Percentiles rank a stretch among this genome's conserved stretches.
Evolutionary conservation across 1,139 yeast species (phyloP).

Genomic region (Candida neerlandica): DNA sequence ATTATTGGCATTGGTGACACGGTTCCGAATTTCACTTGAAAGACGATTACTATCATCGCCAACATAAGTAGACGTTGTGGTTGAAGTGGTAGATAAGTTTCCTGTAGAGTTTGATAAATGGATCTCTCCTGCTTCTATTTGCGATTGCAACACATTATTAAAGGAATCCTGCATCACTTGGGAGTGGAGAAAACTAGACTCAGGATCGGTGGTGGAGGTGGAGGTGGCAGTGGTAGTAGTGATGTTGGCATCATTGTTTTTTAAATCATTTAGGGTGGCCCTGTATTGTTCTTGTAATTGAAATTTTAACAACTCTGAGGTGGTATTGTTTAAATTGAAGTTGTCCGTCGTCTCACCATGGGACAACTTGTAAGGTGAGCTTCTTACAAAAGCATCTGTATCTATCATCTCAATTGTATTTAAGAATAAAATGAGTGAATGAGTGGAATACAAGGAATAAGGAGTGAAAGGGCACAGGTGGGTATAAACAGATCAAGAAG

Average conservation of each 20-base stretch:
- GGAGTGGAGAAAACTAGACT: background rate
- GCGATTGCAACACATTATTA: constrained; percentile 38
- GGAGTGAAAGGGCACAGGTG: background rate
- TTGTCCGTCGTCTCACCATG: constrained; percentile 28
- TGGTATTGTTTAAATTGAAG: constrained; percentile 38
- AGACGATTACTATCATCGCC: constrained; percentile 8
- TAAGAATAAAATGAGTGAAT: background rate
- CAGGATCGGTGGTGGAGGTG: background rate
- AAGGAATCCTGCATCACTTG: constrained; percentile 36
- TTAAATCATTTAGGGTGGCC: constrained; percentile 27
- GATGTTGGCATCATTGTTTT: constrained; percentile 13
- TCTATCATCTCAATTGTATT: constrained; percentile 32
- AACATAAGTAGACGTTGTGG: constrained; percentile 3
- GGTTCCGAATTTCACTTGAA: background rate
- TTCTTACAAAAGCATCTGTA: constrained; percentile 35
- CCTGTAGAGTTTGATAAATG: constrained; percentile 15
- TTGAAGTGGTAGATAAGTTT: constrained; percentile 3
- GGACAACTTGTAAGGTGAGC: constrained; percentile 41
- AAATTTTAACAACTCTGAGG: constrained; percentile 47
- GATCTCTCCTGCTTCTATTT: constrained; percentile 34
- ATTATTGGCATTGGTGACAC: constrained; percentile 16
- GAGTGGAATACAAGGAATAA: background rate
- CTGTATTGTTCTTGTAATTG: constrained; percentile 49
- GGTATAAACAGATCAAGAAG: background rate
- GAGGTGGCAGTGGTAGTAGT: background rate